Evolutionary conservation across 768 basidiomycete genomes (phyloP), one percentile per base, ranked within the genome.

Genomic region (Gloeopeniophorella convolvens): DNA sequence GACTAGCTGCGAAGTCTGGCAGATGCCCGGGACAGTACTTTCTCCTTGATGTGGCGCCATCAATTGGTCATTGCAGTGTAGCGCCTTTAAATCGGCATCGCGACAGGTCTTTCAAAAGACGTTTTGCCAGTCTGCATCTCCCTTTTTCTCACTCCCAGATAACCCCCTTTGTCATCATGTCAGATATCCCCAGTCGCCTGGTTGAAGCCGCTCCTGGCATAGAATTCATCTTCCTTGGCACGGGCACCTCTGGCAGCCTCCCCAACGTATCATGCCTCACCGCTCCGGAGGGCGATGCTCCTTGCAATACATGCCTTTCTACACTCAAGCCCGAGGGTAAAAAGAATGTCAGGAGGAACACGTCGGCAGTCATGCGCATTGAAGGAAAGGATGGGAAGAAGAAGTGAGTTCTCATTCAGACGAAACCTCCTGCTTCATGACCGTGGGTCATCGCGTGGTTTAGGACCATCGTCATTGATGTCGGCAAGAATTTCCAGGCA

Each of bases 321-420:
- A 81, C 86, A 24, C 68, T 82, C 52, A 75, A 63, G 0, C 78
- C 80, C 0, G 79, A 81, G 54, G 89, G 90, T 11, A 83, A 80
- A 76, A 88, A 82, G 68, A 96, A 95, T 59, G 76, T 82, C 30
- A 67, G 93, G 39, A 76, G 93, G 45, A 95, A 95, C 62, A 94
- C 91, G 7, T 82, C 85, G 50, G 80, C 75, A 13, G 77, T 83
- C 3, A 57, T 91, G 45, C 71, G 83, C 41, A 67, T 80, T 49
- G 60, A 51, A 36, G 72, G 63, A 8, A 62, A 58, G 56, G 68
- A 71, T 53, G 70, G 69, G 45, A 65, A 58, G 44, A 65, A 56
- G 61, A 76, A 69, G 85, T 90, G 61, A 54, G 83, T 72, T 59
- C 42, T 55, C 59, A 53, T 37, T 35, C 20, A 27, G 24, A 33